Base-by-base conservation (phyloP, 768 basidiomycete genomes). In the Grammothele lineata region DNA sequence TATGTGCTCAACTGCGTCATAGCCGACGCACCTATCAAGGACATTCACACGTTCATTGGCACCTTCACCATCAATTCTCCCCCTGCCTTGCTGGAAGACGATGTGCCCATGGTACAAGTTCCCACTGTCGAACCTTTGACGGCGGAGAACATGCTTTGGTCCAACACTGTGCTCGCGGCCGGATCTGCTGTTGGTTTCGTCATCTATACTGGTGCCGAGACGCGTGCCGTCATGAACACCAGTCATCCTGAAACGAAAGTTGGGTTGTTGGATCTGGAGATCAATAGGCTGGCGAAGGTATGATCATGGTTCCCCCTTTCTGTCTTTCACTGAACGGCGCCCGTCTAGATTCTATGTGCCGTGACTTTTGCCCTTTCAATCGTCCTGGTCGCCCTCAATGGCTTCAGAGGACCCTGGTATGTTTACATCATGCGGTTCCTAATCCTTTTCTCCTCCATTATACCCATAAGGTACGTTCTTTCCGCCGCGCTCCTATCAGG, bases 161-260 rank as follows among this genome's bases (percentile, higher is more conserved):
- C 94, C 0, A 98, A 98, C 63, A 98, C 96, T 0, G 96, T 99
- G 3, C 76, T 99, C 24, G 95, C 96, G 17, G 92, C 96, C 0
- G 96, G 95, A 1, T 85, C 85, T 19, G 93, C 91, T 0, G 78
- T 98, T 32, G 93, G 94, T 3, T 84, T 98, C 45, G 83, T 99
- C 18, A 76, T 96, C 3, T 99, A 97, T 63, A 98, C 96, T 2
- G 96, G 96, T 0, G 68, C 84, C 0, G 94, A 99, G 65, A 98
- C 95, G 6, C 75, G 96, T 45, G 96, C 96, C 1, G 95, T 97
- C 19, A 92, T 99, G 92, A 99, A 99, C 57, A 99, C 96, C 4
- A 93, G 90, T 57, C 92, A 95, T 66, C 94, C 96, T 0, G 86
- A 85, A 56, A 98, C 94, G 1, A 99, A 99, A 65, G 80, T 90